These are phyloP conservation scores for Penicillium sp. DNA, from an alignment of 2,329 filamentous ascomycete genomes.

Conservation along the genomic window DNA sequence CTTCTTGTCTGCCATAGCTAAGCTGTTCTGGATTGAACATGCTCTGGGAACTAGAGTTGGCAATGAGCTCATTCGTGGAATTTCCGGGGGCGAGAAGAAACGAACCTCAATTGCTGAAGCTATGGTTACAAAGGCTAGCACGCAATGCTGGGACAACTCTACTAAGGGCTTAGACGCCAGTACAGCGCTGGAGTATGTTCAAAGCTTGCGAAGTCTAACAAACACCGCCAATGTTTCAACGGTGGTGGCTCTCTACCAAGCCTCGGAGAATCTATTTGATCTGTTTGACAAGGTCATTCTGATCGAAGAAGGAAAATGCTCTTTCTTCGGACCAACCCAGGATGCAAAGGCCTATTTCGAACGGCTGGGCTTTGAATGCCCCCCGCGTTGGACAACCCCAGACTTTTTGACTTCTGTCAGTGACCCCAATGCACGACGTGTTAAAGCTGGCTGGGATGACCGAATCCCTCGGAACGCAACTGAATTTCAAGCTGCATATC, in stretches of 20 bases:
- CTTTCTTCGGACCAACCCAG: slow-evolving; percentile 67
- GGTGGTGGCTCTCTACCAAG: slow-evolving; percentile 70
- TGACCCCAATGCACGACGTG: slow-evolving; percentile 57
- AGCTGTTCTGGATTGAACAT: slow-evolving; percentile 70
- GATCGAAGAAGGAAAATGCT: slow-evolving; percentile 66
- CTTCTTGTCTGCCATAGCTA: slow-evolving; percentile 67
- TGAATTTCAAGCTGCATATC: slow-evolving; percentile 56
- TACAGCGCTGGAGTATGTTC: slow-evolving; percentile 71
- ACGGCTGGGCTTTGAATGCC: slow-evolving; percentile 70
- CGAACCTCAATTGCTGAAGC: slow-evolving; percentile 81
- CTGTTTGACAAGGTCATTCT: slow-evolving; percentile 69
- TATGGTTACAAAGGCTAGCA: slow-evolving; percentile 62
- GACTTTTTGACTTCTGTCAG: slow-evolving; percentile 79
- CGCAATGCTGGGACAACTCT: slow-evolving; percentile 75
- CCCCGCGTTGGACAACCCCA: slow-evolving; percentile 68
- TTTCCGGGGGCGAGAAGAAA: slow-evolving; percentile 71
- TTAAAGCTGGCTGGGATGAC: slow-evolving; percentile 58
- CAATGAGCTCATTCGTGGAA: slow-evolving; percentile 70
- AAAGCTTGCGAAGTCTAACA: slow-evolving; percentile 63
- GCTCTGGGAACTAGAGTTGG: slow-evolving; percentile 73
- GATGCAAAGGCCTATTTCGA: slow-evolving; percentile 69
- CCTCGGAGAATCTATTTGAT: slow-evolving; percentile 52
- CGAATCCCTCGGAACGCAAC: slow-evolving; percentile 56
- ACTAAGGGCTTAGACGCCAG: slow-evolving; percentile 72
- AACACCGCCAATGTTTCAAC: slow-evolving; percentile 64